Percentiles rank a stretch among this genome's conserved stretches.
Conservation (phyloP, 192 early-diverging fungal genomes). For the Coemansia sp. region DNA sequence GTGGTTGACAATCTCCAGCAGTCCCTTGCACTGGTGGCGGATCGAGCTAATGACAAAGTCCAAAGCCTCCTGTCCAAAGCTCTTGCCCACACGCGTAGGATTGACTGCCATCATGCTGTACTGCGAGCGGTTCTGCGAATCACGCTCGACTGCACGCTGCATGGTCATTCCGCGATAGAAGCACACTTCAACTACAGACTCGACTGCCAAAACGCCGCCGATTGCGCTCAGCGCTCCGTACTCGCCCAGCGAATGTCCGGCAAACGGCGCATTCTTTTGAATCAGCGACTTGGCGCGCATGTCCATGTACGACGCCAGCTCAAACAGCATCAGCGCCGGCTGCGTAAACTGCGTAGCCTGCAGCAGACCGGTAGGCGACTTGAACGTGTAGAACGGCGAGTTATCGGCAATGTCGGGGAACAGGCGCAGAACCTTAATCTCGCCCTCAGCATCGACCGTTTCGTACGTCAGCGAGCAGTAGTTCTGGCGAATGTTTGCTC, state of each 20-base stretch:
- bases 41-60: conserved; percentile 70
- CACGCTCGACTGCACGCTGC: conserved; percentile 85
- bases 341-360: conserved; percentile 97
- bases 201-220: conserved; percentile 75
- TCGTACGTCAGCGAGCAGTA: conserved; percentile 89
- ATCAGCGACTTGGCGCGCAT: conserved; percentile 82
- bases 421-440: conserved; percentile 87
- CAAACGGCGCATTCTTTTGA: conserved; percentile 80
- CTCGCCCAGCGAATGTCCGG: conserved; percentile 94
- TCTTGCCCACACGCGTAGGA: conserved; percentile 75
- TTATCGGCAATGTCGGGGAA: conserved; percentile 63
- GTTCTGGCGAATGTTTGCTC: conserved; percentile 75
- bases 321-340: conserved; percentile 87
- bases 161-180: conserved; percentile 98
- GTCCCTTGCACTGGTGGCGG: conserved; percentile 69
- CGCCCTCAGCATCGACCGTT: conserved; percentile 68
- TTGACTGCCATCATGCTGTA: conserved; percentile 95
- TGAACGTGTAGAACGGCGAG: conserved; percentile 1
- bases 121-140: conserved; percentile 63
- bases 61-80: conserved; percentile 65
- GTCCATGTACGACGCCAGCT: conserved; percentile 74
- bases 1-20: conserved; percentile 95
- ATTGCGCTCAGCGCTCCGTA: conserved; percentile 86
- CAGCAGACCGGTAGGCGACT: conserved; percentile 44
- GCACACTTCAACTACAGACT: conserved; percentile 81